A percentile compares a stretch with the other conserved stretches of the same genome.
Conservation (phyloP, 441 rosid genomes). For the Arabidopsis lyrata region DNA sequence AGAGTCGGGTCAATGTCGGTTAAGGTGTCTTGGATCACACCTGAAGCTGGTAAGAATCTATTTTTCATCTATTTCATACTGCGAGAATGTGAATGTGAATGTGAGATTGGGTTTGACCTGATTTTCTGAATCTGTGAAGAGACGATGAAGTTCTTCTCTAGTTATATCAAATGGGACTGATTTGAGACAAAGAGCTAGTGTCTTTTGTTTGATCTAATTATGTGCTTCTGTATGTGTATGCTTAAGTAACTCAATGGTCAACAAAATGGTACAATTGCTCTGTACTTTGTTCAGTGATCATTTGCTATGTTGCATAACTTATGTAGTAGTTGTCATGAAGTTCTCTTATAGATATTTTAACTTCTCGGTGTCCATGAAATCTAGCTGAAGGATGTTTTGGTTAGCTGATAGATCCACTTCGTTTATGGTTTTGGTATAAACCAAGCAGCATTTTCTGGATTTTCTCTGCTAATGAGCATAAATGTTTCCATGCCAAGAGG, state of each 20-base stretch:
- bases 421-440: neutral
- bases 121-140: neutral
- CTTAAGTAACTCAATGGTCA: neutral
- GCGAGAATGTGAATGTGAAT: neutral
- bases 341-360: neutral
- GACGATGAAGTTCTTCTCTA: neutral
- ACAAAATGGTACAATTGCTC: conserved; percentile 2
- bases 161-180: conserved; percentile 15
- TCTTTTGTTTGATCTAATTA: neutral
- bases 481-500: neutral
- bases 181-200: neutral
- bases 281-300: neutral
- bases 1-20: too few relatives aligned
- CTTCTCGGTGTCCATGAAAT: neutral
- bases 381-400: neutral
- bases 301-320: conserved; percentile 7
- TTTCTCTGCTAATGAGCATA: neutral
- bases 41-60: too few relatives aligned
- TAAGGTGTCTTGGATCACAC: too few relatives aligned
- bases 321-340: conserved; percentile 1
- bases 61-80: too few relatives aligned
- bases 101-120: conserved; percentile 12
- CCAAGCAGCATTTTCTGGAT: neutral
- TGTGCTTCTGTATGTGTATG: neutral
- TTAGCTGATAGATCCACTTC: neutral